Evolutionary conservation across 2,329 filamentous ascomycete genomes (phyloP), one percentile per base, ranked within the genome.

Genomic region (Cytospora leucostoma): DNA sequence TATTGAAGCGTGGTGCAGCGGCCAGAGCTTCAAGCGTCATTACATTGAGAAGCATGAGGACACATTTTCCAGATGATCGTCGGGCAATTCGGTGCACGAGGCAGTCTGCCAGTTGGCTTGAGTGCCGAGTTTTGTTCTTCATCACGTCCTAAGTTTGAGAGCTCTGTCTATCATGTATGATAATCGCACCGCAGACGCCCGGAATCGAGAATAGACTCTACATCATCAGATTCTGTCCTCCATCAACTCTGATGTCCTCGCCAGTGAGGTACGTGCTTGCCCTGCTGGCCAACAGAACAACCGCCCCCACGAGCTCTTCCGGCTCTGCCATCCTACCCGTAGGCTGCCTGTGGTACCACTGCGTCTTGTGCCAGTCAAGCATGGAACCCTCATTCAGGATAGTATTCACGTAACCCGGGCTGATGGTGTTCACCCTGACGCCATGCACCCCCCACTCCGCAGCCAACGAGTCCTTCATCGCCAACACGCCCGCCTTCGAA

Each of bases 381-480:
- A 83, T 84, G 8, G 82, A 80, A 0, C 88, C 87, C 64, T 86
- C 86, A 70, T 92, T 93, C 55, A 93, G 74, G 13, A 91, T 84
- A 0, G 89, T 92, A 69, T 91, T 89, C 86, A 92, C 91, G 69
- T 93, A 93, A 0, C 90, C 90, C 0, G 90, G 90, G 47, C 82
- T 86, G 52, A 93, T 80, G 19, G 80, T 84, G 68, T 93, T 93
- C 6, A 90, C 86, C 3, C 88, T 76, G 65, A 93, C 90, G 0
- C 90, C 90, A 71, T 88, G 82, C 1, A 78, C 75, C 1, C 87
- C 87, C 90, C 89, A 93, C 74, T 93, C 90, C 0, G 87, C 88
- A 0, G 89, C 90, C 17, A 93, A 75, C 40, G 80, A 87, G 67
- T 82, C 84, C 56, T 85, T 87, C 68, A 92, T 73, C 57, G 84